phyloP scores from a whole-genome alignment of 306 rosid genomes.

The Quercus berberidifolia region DNA sequence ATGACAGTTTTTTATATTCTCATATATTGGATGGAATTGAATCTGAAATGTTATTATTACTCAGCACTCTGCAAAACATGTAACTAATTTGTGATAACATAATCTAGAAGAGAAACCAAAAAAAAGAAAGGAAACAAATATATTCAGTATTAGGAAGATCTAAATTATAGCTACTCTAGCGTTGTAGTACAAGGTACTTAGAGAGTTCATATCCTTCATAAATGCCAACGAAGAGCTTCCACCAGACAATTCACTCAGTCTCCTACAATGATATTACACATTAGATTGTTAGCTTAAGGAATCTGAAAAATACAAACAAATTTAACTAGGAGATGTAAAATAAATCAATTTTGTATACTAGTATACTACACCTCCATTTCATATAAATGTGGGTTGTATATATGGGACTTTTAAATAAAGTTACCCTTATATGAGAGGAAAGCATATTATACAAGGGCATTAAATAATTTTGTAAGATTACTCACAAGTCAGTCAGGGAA shows the following conservation, averaged over 20 bases:
- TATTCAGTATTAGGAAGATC: neutral
- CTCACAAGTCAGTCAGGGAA: conserved; percentile 66
- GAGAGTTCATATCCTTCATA: conserved; percentile 45
- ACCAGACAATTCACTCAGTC: no score
- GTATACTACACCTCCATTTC: no score
- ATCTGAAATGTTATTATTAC: conserved; percentile 65
- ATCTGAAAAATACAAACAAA: neutral
- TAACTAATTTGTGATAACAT: conserved; percentile 7
- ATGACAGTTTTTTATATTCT: conserved; percentile 26
- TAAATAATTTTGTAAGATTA: neutral
- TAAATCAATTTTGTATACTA: no score
- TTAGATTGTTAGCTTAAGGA: conserved; percentile 1
- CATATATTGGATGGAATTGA: conserved; percentile 31
- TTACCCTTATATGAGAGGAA: no score
- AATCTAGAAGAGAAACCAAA: conserved; percentile 5
- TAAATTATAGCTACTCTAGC: conserved; percentile 1
- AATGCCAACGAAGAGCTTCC: no score
- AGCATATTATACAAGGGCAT: no score
- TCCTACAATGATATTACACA: no score
- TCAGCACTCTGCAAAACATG: conserved; percentile 57
- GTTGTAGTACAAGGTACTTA: conserved; percentile 50
- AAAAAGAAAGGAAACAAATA: neutral
- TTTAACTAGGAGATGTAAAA: conserved; percentile 1
- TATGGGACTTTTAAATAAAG: no score
- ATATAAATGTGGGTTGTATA: no score